Evolutionary conservation across 2,329 filamentous ascomycete species (phyloP).

Genomic region (Colletotrichum viniferum): DNA sequence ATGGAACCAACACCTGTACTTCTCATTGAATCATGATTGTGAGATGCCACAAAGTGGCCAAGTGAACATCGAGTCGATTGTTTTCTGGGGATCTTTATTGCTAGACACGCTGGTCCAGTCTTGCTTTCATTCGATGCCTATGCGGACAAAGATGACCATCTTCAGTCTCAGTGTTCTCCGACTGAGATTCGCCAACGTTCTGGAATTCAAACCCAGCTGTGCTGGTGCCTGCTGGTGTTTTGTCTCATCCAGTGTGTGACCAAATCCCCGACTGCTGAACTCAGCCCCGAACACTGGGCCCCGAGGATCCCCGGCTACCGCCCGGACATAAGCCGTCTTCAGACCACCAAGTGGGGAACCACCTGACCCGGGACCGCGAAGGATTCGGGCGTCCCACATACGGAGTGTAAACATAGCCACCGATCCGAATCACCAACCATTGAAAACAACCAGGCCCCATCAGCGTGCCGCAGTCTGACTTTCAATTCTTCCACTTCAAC

Average conservation of each 20-base stretch:
- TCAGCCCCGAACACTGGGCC: background rate
- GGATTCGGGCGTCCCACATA: background rate
- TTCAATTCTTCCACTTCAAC: background rate
- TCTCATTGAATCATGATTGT: background rate
- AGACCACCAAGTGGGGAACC: background rate
- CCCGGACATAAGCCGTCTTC: background rate
- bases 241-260: background rate
- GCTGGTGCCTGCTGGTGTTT: background rate
- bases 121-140: background rate
- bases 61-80: accelerated
- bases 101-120: background rate
- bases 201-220: background rate
- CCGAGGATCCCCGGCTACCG: background rate
- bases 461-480: background rate
- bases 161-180: background rate
- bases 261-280: background rate
- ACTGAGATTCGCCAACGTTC: background rate
- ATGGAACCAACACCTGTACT: background rate
- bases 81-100: background rate
- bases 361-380: background rate
- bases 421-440: background rate
- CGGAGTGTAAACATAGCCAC: background rate
- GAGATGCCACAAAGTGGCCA: background rate
- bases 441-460: background rate
- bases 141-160: background rate